phyloP scores from a whole-genome alignment of 495 filamentous ascomycete species.

The Sabuloglossum arenarium region DNA sequence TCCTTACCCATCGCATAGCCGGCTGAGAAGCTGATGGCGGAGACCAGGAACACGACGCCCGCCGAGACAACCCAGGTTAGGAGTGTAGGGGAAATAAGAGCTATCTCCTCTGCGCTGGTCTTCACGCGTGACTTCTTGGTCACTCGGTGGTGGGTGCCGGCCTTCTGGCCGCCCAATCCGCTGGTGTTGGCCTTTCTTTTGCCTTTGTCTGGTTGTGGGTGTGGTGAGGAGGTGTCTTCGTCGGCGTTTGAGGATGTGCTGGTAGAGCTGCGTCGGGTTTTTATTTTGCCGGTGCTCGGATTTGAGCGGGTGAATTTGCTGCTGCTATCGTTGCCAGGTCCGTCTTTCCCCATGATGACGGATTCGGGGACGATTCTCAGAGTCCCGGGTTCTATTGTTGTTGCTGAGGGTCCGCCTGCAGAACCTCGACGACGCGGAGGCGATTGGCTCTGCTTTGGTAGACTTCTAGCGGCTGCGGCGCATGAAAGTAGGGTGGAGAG shows the following conservation, averaged over 20 bases:
- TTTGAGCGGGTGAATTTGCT: conserved; percentile 12
- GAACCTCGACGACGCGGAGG: conserved; percentile 16
- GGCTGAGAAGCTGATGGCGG: conserved; percentile 80
- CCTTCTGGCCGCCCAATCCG: not conserved
- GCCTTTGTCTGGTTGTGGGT: conserved; percentile 3
- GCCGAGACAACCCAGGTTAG: conserved; percentile 85
- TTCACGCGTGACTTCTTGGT: conserved; percentile 8
- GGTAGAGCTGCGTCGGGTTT: conserved; percentile 10
- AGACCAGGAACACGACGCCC: conserved; percentile 78
- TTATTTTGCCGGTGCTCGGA: conserved; percentile 9
- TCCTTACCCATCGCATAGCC: conserved; percentile 79
- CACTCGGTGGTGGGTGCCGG: conserved; percentile 7
- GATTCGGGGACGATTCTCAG: conserved; percentile 57
- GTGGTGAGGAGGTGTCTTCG: not conserved
- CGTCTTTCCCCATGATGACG: conserved; percentile 33
- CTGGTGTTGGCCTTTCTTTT: conserved; percentile 14
- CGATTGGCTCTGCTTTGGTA: conserved; percentile 37
- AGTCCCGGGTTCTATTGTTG: conserved; percentile 25
- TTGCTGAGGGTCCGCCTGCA: conserved; percentile 10
- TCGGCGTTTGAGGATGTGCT: not conserved
- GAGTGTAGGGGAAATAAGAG: conserved; percentile 43
- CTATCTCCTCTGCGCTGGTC: not conserved
- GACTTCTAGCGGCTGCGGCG: conserved; percentile 66
- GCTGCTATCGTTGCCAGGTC: conserved; percentile 13
- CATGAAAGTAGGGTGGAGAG: conserved; percentile 88